Evolutionary conservation across 441 rosid genomes (phyloP), one percentile per base, ranked within the genome.

Genomic region (Aleurites moluccanus): DNA sequence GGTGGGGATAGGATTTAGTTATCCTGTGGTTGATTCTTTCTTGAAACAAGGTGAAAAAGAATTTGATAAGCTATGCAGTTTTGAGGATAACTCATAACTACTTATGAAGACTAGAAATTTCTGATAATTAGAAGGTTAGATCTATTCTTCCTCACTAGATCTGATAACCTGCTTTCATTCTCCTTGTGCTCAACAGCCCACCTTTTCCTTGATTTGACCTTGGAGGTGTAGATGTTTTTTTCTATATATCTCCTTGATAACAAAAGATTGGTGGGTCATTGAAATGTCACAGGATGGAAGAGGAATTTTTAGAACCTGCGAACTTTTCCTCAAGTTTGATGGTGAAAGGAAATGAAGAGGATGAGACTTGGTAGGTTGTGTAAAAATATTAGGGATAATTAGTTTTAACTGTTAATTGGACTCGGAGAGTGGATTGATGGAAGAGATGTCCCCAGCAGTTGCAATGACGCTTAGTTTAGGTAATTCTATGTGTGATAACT

Each of bases 381-480:
- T 72, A 64, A 6, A 52, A 56, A 5, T 60, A n/a, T 16, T 72
- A 55, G 75, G 73, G 67, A 44, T 74, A 66, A 47, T 70, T 49
- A 64, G 73, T 64, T 23, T 65, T 74, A 57, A 61, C 35, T 65
- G 30, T 49, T 74, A 71, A 74, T 64, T 45, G 81, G 35, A 38
- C 38, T 38, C 27, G 33, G 73, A 45, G 61, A 52, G 76, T 53
- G 65, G 53, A 77, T 80, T 86, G 82, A 92, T 92, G 98, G 94
- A 92, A 80, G 92, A 91, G 76, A 92, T 91, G 91, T 78, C 89
- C 67, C 81, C 94, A 2, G 88, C 96, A 53, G 88, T 89, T 75
- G 89, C 94, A 40, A 72, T 89, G 76, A 90, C 93, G 25, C 82
- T 92, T 80, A 85, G 87, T 79, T 60, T 91, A 68, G 88, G 88